Conservation (phyloP, 225 moss, liverwort and hornwort genomes). For the Physcomitrellopsis africana region DNA sequence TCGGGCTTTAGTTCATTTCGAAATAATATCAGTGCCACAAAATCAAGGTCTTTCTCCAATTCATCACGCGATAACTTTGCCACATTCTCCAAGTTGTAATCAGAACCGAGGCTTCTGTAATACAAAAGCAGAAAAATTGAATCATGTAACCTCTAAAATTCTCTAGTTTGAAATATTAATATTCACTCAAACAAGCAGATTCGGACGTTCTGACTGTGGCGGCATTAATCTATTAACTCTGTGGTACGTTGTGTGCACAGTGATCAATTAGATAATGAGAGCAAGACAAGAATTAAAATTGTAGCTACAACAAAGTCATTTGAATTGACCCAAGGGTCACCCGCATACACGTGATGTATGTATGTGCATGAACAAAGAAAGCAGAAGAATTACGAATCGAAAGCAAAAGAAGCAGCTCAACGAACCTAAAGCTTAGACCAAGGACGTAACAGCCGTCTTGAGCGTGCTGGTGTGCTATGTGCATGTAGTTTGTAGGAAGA, state of each 20-base stretch:
- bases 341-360: constrained; percentile 2
- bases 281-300: background rate
- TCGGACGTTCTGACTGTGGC: background rate
- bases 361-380: constrained; percentile 21
- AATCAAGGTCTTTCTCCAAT: constrained; percentile 65
- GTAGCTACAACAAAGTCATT: background rate
- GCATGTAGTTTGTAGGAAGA: constrained; percentile 58
- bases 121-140: constrained; percentile 22
- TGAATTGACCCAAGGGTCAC: background rate
- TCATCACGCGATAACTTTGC: constrained; percentile 59
- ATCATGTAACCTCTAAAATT: constrained; percentile 2
- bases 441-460: constrained; percentile 89
- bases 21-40: constrained; percentile 75
- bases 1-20: constrained; percentile 84
- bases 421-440: constrained; percentile 74
- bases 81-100: constrained; percentile 46
- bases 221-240: background rate
- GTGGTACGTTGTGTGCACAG: background rate
- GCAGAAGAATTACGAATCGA: background rate
- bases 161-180: background rate
- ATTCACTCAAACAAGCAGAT: constrained; percentile 2
- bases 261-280: background rate
- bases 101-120: constrained; percentile 54
- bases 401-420: constrained; percentile 10
- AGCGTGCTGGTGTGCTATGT: constrained; percentile 69